Base-by-base conservation (phyloP, 225 moss, liverwort and hornwort genomes). In the Asterella californica region DNA sequence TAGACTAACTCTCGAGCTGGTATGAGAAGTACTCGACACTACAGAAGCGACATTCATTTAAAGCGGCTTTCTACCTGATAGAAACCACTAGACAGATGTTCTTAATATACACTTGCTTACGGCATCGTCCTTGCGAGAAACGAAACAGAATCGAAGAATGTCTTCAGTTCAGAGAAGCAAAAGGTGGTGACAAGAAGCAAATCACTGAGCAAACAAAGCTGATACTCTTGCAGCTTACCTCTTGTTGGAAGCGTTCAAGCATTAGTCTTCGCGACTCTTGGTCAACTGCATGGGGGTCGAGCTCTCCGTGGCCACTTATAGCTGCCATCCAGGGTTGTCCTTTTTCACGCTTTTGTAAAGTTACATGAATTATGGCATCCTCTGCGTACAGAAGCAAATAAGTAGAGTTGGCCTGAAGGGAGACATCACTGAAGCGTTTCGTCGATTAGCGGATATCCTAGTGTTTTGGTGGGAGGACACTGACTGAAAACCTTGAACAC, bases 211-310 rank as follows among this genome's bases (percentile, higher is more conserved):
- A 3, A 42, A 7, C 42, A 42, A 42, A 7, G 42, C 42, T 42
- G 42, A 42, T 42, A 7, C 3, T 0, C 2, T 10, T 27, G 9
- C 38, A 81, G 61, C 79, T n/a, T 84, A 93, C 95, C 92, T 96
- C 94, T 82, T 84, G 82, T 80, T 96, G 94, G 80, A 96, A 97
- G 65, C 97, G 92, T 83, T 97, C 97, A 70, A 97, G 89, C 97
- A 97, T 97, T 64, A 97, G 80, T 72, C 97, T 94, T 76, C 93
- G 93, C 83, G 91, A 90, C 87, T 97, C 97, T 80, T 93, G 91
- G 74, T 97, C 97, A 42, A 83, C 79, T 60, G 89, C 82, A 49
- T 83, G 83, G 34, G 94, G 82, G 78, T 97, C 92, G 25, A 97
- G 85, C 65, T 91, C 86, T 60, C 90, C 92, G 87, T 96, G 96